Conservation (phyloP, 139 green algal genomes). For the Volvox africanus region DNA sequence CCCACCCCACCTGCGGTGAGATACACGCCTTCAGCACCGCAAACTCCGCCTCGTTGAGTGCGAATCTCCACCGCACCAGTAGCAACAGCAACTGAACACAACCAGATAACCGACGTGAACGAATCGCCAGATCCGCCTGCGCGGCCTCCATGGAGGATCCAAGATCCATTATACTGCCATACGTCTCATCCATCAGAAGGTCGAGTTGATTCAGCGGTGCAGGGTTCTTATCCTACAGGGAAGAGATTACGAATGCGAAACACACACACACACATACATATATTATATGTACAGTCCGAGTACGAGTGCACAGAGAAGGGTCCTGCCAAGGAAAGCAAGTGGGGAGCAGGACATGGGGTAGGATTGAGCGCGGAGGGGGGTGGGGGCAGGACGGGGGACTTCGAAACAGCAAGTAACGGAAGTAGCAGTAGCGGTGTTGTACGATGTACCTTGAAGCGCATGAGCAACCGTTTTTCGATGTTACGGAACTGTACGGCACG, state of each 20-base stretch:
- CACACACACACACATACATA: too few species aligned
- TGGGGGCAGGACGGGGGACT: too few species aligned
- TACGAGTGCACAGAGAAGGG: background rate
- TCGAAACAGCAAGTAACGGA: too few species aligned
- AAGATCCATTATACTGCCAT: conserved; percentile 52
- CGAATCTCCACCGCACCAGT: conserved; percentile 61
- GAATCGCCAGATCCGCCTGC: conserved; percentile 44
- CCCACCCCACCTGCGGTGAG: conserved; percentile 33
- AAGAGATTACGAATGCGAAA: too few species aligned
- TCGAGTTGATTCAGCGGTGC: conserved; percentile 74
- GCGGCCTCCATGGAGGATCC: conserved; percentile 51
- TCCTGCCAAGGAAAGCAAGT: background rate
- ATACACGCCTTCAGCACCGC: conserved; percentile 46
- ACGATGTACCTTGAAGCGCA: conserved; percentile 73
- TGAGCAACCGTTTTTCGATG: conserved; percentile 81
- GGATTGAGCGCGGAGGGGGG: background rate
- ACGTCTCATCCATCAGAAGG: conserved; percentile 75
- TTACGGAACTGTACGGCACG: conserved; percentile 63
- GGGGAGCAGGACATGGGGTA: background rate
- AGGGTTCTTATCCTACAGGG: conserved; percentile 72
- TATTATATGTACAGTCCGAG: too few species aligned
- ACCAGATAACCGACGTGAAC: conserved; percentile 50
- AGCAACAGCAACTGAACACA: conserved; percentile 70
- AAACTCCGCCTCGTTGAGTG: conserved; percentile 34
- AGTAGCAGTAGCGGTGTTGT: too few species aligned